phyloP scores from a whole-genome alignment of 345 rosid genomes.

The Citropsis articulata region DNA sequence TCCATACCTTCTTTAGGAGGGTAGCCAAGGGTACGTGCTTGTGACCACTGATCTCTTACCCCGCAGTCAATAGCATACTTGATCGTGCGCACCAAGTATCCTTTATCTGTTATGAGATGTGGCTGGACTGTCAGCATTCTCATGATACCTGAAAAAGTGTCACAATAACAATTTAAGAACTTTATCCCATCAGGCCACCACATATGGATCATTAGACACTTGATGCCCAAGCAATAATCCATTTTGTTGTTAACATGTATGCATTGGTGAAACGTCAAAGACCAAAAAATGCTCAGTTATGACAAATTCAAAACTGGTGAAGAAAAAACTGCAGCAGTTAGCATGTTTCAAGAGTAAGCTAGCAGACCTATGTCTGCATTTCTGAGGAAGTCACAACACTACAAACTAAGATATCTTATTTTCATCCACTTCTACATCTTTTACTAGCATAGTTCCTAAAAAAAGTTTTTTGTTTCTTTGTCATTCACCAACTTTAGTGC shows the following conservation, averaged over 20 bases:
- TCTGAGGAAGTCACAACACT: not conserved
- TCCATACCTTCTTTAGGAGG: conserved; percentile 67
- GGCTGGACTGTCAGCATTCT: conserved; percentile 84
- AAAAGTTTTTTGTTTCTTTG: not conserved
- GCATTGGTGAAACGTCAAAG: not conserved
- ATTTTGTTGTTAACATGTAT: not conserved
- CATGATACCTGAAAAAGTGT: conserved; percentile 56
- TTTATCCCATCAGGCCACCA: not conserved
- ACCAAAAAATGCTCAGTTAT: not conserved
- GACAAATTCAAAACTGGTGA: not conserved
- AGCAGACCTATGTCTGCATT: not conserved
- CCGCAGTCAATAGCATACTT: conserved; percentile 82
- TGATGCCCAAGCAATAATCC: not conserved
- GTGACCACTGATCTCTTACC: conserved; percentile 79
- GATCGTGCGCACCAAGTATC: conserved; percentile 54
- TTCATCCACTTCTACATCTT: not conserved
- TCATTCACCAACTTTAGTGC: not conserved
- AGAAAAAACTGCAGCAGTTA: not conserved
- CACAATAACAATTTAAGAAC: not conserved
- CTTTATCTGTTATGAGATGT: conserved; percentile 59
- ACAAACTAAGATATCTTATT: not conserved
- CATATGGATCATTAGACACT: not conserved
- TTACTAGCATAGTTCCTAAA: not conserved
- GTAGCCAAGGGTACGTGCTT: conserved; percentile 55
- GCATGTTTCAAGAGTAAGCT: not conserved